A percentile compares a stretch with the other conserved stretches of the same genome.
These are phyloP conservation scores for Takashimella koratensis DNA, from an alignment of 1,284 basidiomycete genomes.

Conservation along the genomic window DNA sequence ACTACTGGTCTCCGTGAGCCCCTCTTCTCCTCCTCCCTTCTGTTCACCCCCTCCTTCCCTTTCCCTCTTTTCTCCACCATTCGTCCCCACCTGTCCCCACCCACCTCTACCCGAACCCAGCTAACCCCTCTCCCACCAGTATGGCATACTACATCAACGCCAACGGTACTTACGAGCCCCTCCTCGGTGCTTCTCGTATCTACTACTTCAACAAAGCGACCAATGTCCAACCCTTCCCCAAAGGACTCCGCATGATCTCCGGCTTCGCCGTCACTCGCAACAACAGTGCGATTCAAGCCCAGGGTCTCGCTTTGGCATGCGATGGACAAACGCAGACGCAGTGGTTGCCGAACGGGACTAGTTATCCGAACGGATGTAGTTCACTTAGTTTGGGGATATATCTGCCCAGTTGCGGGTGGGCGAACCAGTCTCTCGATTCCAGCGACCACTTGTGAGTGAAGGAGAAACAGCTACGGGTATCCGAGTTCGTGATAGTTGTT, in stretches of 20 bases:
- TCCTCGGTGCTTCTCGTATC: conserved; percentile 25
- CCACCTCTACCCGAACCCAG: background rate
- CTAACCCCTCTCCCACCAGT: background rate
- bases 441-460: conserved; percentile 31
- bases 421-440: conserved; percentile 30
- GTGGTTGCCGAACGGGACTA: conserved; percentile 34
- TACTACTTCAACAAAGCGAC: conserved; percentile 32
- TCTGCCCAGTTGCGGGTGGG: conserved; percentile 41
- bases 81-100: background rate
- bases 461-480: no score
- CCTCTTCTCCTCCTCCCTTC: background rate
- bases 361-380: conserved; percentile 23
- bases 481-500: background rate
- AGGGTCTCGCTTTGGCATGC: background rate
- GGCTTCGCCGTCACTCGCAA: conserved; percentile 30
- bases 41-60: background rate
- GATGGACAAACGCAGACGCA: conserved; percentile 10
- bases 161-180: conserved; percentile 10
- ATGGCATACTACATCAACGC: conserved; percentile 14
- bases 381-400: conserved; percentile 23
- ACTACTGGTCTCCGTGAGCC: conserved; percentile 44
- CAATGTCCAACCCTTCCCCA: conserved; percentile 41
- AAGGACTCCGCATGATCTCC: conserved; percentile 41
- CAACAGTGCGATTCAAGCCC: conserved; percentile 2
- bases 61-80: no score